Percentiles rank a stretch among this genome's conserved stretches.
Conservation (phyloP, 805 yeast species). For the Starmerella stellata region DNA sequence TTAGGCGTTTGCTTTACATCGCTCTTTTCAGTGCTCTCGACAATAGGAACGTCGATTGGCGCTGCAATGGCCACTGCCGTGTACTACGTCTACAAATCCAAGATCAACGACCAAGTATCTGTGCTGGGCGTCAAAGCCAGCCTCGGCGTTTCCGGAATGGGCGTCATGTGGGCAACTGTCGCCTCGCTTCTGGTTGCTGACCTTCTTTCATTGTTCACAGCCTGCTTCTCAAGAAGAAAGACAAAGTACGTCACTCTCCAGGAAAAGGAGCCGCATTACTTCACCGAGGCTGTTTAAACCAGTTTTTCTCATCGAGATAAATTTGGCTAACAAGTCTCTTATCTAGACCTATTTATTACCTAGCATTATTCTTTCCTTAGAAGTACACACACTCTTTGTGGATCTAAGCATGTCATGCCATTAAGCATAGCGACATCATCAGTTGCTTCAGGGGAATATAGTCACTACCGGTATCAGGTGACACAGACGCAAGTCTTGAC, state of each 20-base stretch:
- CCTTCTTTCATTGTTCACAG: slow-evolving; percentile 28
- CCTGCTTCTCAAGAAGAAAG: slow-evolving; percentile 21
- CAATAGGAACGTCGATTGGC: slow-evolving; percentile 20
- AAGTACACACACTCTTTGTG: no score
- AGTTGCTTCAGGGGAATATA: no score
- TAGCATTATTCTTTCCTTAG: no score
- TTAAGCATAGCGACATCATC: no score
- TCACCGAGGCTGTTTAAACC: background rate
- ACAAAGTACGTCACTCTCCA: slow-evolving; percentile 10
- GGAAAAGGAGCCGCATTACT: slow-evolving; percentile 5
- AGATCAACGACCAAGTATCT: slow-evolving; percentile 32
- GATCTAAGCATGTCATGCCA: no score
- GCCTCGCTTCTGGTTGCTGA: slow-evolving; percentile 30
- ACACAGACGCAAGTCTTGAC: no score
- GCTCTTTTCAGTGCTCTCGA: slow-evolving; percentile 21
- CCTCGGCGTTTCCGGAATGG: slow-evolving; percentile 35
- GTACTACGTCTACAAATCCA: slow-evolving; percentile 31
- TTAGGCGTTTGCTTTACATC: slow-evolving; percentile 31
- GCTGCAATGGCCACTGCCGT: slow-evolving; percentile 44
- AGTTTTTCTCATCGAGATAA: no score
- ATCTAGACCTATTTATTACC: no score
- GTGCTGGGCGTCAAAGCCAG: slow-evolving; percentile 39
- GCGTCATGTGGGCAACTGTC: slow-evolving; percentile 46
- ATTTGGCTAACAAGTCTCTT: no score
- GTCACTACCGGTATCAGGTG: no score